These are phyloP conservation scores for Cyberlindnera japonica DNA, from an alignment of 805 yeast genomes.

Conservation along the genomic window DNA sequence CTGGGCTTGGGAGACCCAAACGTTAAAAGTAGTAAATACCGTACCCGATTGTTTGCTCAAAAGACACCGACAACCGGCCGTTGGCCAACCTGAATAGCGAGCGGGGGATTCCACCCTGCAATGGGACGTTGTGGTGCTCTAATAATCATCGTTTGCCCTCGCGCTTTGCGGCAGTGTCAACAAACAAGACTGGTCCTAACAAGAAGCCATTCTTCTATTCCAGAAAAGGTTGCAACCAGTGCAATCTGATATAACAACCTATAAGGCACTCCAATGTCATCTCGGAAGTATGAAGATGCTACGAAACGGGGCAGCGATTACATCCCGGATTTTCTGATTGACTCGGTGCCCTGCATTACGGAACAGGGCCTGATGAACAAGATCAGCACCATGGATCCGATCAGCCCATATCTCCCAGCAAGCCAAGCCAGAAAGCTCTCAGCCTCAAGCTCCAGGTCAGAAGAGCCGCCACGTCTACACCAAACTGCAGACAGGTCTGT, in stretches of 20 bases:
- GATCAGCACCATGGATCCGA: slow-evolving; percentile 10
- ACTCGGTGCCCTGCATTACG: slow-evolving; percentile 18
- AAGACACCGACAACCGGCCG: too few species aligned
- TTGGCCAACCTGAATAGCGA: too few species aligned
- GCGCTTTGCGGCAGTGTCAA: too few species aligned
- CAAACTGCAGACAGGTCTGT: slow-evolving; percentile 5
- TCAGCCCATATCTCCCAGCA: slow-evolving; percentile 19
- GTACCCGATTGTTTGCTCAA: not conserved
- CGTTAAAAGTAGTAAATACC: not conserved
- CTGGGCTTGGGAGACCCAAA: not conserved
- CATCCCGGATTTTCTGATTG: slow-evolving; percentile 21
- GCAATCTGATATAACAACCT: too few species aligned
- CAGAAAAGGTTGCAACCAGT: too few species aligned
- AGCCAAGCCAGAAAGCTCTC: slow-evolving; percentile 17
- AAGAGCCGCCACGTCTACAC: slow-evolving; percentile 4
- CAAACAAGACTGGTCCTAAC: not conserved
- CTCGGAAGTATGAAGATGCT: slow-evolving; percentile 16
- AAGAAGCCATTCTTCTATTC: too few species aligned
- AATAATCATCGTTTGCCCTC: too few species aligned
- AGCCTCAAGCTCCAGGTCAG: slow-evolving; percentile 12
- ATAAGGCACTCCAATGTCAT: slow-evolving; percentile 6
- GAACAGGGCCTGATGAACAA: slow-evolving; percentile 8
- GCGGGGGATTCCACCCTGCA: too few species aligned
- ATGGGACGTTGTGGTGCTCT: too few species aligned
- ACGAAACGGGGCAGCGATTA: slow-evolving; percentile 13